Base-by-base conservation (phyloP, 768 basidiomycete species). In the Naematelia aurantialba region DNA sequence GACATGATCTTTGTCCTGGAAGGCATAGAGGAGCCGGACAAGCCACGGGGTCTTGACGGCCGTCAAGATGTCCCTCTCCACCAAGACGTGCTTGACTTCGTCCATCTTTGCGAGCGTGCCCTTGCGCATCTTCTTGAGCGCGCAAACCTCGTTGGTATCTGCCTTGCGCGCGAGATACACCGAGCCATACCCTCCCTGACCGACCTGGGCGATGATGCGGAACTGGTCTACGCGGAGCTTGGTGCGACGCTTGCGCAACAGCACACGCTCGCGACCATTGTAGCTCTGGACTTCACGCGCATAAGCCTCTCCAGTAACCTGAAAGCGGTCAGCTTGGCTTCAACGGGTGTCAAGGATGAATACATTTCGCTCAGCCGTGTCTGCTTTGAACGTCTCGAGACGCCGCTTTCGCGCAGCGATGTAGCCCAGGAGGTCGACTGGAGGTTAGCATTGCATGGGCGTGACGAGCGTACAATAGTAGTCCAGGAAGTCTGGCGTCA, bases 41-140 rank as follows among this genome's bases (percentile, higher is more conserved):
- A 99, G 83, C 96, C 96, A 99, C 1, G 94, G 91, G 0, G 92
- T 94, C 78, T 94, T 93, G 25, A 94, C 97, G 1, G 92, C 90
- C 0, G 93, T 97, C 63, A 99, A 80, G 70, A 99, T 99, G 76
- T 99, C 96, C 45, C 96, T 86, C 78, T 99, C 96, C 29, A 97
- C 90, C 21, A 98, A 84, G 49, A 99, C 91, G 74, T 99, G 96
- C n/a, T 91, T 88, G 70, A 98, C 86, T 83, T 99, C 96, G 66
- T 97, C 93, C 96, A 97, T 97, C 82, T 99, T 99, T 72, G 87
- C 87, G 45, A 99, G 70, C 0, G 92, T 97, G 22, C 87, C 83
- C 78, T 99, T 99, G 68, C 81, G 83, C 96, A 99, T 94, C 80
- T 89, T 94, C 82, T 99, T 98, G 55, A 98, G 79, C 5, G 96